Base-by-base conservation (phyloP, 2,329 filamentous ascomycete species). In the Trichoderma hamatum region DNA sequence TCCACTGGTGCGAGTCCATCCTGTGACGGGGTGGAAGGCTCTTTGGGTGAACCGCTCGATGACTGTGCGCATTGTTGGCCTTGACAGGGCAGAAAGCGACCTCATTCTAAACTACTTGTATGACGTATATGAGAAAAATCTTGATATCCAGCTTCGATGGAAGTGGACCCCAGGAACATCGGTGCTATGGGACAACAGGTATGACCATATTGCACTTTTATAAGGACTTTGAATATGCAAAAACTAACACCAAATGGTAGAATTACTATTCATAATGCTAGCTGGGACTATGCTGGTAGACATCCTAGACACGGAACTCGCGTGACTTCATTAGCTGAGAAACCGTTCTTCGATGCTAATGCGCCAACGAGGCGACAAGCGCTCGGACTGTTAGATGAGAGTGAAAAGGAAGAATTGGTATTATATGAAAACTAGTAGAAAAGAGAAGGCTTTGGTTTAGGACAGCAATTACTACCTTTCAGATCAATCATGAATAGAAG, bases 191-290 rank as follows among this genome's bases (percentile, higher is more conserved):
- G 90, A 92, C 74, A 92, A 92, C 73, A 82, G 88, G 82, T 86
- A 52, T 74, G 82, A 74, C 2, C 13, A 7, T 16, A 5, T 43
- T 16, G 16, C 36, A 51, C 39, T 39, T 24, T 54, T 21, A 24
- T 1, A 2, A 19, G 36, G 10, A 3, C 16, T n/a, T 54, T 5
- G 51, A 21, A 36, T 19, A 5, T 19, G 2, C 24, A 3, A 6
- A 5, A 5, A 5, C 30, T 19, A 7, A n/a, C 4, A 5, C 24
- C 39, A 6, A 10, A 21, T 10, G 43, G 1, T 1, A 88, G 88
- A 49, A 90, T 92, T 69, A 92, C 90, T 0, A 92, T 92, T 46
- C 90, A 93, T 73, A 92, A 91, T 71, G 90, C 90, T 0, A 89
- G 86, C 73, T 93, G 89, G 89, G 90, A 93, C 72, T 92, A 92